Percentiles rank a stretch among this genome's conserved stretches.
phyloP scores from a whole-genome alignment of 306 rosid species.

The Pterocarpus santalinus region DNA sequence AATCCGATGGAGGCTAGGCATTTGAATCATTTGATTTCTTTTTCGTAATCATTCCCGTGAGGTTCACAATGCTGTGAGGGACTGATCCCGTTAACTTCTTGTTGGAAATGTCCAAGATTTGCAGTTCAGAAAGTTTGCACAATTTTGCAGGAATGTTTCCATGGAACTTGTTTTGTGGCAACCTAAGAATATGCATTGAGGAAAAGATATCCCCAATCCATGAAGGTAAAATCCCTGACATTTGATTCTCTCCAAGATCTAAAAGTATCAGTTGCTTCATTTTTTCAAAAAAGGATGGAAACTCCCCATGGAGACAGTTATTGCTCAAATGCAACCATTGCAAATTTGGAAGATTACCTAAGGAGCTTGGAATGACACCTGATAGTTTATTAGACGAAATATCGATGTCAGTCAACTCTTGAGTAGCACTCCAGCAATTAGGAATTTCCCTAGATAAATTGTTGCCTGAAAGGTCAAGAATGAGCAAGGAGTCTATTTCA shows the following conservation, averaged over 20 bases:
- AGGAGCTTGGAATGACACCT: constrained; percentile 10
- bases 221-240: constrained; percentile 44
- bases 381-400: constrained; percentile 27
- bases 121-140: constrained; percentile 24
- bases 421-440: constrained; percentile 20
- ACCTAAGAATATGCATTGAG: constrained; percentile 24
- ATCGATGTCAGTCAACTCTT: background rate
- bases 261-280: background rate
- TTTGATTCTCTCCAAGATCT: constrained; percentile 43
- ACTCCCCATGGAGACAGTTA: constrained; percentile 36
- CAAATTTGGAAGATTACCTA: background rate
- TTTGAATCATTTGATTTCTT: background rate
- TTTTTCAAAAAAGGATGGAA: constrained; percentile 20
- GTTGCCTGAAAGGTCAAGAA: constrained; percentile 47
- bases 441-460: constrained; percentile 38
- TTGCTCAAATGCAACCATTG: constrained; percentile 39
- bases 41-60: constrained; percentile 10
- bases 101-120: constrained; percentile 42
- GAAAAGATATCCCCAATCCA: constrained; percentile 31
- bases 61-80: constrained; percentile 36
- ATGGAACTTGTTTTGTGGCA: constrained; percentile 19
- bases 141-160: constrained; percentile 38
- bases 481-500: background rate
- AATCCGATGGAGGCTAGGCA: background rate
- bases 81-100: constrained; percentile 24